Conservation (phyloP, 2,329 filamentous ascomycete genomes). For the Apiospora pterosperma region DNA sequence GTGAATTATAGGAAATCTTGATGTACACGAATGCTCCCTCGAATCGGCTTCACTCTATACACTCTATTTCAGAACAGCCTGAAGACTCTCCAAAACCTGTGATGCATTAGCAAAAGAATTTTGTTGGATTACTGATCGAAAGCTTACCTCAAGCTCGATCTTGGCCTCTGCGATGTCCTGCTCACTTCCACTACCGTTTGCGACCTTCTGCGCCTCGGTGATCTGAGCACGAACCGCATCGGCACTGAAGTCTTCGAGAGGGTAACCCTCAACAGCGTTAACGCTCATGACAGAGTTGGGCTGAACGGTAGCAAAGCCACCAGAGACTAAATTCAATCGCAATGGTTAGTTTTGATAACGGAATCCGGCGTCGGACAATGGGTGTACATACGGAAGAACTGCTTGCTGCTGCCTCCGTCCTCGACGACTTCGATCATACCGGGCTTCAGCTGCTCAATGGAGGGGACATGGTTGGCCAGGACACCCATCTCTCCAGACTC, state of each 20-base stretch:
- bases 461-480: constrained; percentile 96
- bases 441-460: constrained; percentile 98
- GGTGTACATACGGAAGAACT: constrained; percentile 86
- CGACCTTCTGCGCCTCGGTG: constrained; percentile 93
- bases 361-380: neutral
- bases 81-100: constrained; percentile 79
- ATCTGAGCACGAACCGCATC: constrained; percentile 89
- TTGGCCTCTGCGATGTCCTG: constrained; percentile 98
- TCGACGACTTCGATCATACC: constrained; percentile 94
- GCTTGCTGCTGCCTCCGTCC: constrained; percentile 85
- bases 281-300: constrained; percentile 94
- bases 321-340: constrained; percentile 64
- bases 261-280: constrained; percentile 94
- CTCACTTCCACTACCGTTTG: constrained; percentile 85
- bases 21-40: constrained; percentile 32
- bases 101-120: constrained; percentile 32
- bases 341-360: neutral
- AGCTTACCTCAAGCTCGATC: constrained; percentile 90
- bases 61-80: constrained; percentile 74
- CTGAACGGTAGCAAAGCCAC: constrained; percentile 95
- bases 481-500: constrained; percentile 99
- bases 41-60: constrained; percentile 37
- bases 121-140: neutral
- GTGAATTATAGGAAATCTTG: constrained; percentile 29
- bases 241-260: constrained; percentile 92